Evolutionary conservation across 2,329 filamentous ascomycete genomes (phyloP), one percentile per base, ranked within the genome.

Genomic region (Venturia asperata): DNA sequence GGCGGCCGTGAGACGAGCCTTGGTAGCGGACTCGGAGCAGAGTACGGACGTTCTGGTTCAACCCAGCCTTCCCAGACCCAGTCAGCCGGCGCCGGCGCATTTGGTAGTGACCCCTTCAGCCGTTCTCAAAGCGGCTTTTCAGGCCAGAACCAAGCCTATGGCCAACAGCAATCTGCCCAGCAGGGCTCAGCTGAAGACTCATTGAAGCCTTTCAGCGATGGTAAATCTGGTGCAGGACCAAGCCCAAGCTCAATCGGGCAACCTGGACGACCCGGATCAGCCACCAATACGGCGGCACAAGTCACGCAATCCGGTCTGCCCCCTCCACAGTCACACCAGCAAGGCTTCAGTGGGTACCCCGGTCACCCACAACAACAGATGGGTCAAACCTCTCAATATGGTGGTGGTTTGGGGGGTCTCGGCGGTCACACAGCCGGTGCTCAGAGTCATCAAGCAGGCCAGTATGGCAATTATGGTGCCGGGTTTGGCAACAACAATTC

Each of bases 231-330:
- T 68, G 75, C 77, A 61, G 80, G 79, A 55, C 84, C 85, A 37
- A 86, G 84, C 68, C 85, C 85, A 34, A 83, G 82, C 65, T 76
- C 79, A 13, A 78, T 87, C 47, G 83, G 83, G 60, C 85, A 87
- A 72, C 83, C 83, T 56, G 84, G 84, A 68, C 83, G 85, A 67
- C 85, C 85, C 47, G 84, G 83, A 52, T 87, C 85, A 45, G 84
- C 85, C 9, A 82, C 83, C 39, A 87, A 86, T 75, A 85, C 79
- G 70, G 79, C 78, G 30, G 80, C 78, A 47, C 80, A 80, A 56
- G 77, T 79, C 65, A 74, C 73, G 72, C 83, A 84, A 70, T 76
- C 79, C 60, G 79, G 79, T 39, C 75, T 83, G 61, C 82, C 83
- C 60, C 80, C 80, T 56, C 80, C 83, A 63, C 82, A 83, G 72